Base-by-base conservation (phyloP, 2,329 filamentous ascomycete genomes). In the Microdochium trichocladiopsis region DNA sequence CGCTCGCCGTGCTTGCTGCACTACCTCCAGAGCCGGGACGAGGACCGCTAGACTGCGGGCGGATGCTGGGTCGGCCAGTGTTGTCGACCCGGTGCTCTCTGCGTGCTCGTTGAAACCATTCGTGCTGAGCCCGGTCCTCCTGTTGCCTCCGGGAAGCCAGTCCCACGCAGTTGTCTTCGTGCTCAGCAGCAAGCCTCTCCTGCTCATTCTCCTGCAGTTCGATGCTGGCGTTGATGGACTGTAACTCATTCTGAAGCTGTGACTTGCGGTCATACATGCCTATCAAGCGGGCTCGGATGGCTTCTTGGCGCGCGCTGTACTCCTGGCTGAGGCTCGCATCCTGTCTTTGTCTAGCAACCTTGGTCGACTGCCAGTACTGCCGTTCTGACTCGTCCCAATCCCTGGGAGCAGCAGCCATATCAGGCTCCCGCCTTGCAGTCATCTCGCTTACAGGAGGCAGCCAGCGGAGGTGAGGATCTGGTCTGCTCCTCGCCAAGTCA, bases 371-470 rank as follows among this genome's bases (percentile, higher is more conserved):
- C 60, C 60, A 61, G 49, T 61, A 58, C 6, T 51, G 51, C n/a
- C 53, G 57, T 43, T 61, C 57, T 52, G 60, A 55, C n/a, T 55
- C 57, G n/a, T 54, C 52, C 57, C 53, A 60, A 41, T 64, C 58
- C 49, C 55, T 47, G 24, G 50, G 52, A 48, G 54, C 9, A 2
- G 14, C 12, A 12, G n/a, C 21, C 41, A 45, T 45, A 8, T 45
- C 41, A 23, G 12, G 41, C 41, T 45, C 41, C 21, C 41, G 41
- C 12, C 41, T 45, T 45, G 41, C 41, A 3, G 41, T 22, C 41
- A 45, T 45, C 41, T 45, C 41, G 41, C 41, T 22, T 18, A 45
- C 41, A 8, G 41, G 41, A 8, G 41, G 41, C 41, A 45, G 21
- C 41, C 41, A 45, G 16, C 41, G 21, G 6, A 22, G 41, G 6